These are phyloP conservation scores for Theileria orientalis DNA, from an alignment of 169 alveolate genomes.

Conservation along the genomic window DNA sequence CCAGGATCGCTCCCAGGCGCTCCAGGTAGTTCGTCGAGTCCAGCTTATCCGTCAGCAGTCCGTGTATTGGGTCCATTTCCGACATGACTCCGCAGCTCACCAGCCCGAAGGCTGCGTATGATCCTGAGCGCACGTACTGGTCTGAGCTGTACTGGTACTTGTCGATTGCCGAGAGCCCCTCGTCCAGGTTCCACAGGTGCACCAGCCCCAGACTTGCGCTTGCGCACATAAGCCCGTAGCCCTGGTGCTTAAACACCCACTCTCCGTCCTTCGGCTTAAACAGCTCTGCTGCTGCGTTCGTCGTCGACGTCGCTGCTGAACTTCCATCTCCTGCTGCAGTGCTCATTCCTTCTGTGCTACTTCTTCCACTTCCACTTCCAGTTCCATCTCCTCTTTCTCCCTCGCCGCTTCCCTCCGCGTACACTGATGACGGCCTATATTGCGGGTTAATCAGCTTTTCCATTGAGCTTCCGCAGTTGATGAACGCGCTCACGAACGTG, in stretches of 20 bases:
- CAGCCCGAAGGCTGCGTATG: slow-evolving; percentile 91
- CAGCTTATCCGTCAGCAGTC: slow-evolving; percentile 91
- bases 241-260: slow-evolving; percentile 95
- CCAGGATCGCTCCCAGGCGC: slow-evolving; percentile 92
- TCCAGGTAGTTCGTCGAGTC: slow-evolving; percentile 75
- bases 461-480: slow-evolving; percentile 90
- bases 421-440: too few species aligned
- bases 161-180: slow-evolving; percentile 90
- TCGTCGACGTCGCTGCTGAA: too few species aligned
- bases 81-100: slow-evolving; percentile 89
- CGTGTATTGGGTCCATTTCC: slow-evolving; percentile 94
- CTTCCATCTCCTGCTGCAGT: too few species aligned
- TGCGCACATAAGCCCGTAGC: slow-evolving; percentile 91
- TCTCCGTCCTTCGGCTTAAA: slow-evolving; percentile 82
- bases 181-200: slow-evolving; percentile 97
- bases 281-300: slow-evolving; percentile 89
- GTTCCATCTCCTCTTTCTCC: too few species aligned
- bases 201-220: slow-evolving; percentile 95
- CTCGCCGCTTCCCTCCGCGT: too few species aligned
- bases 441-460: slow-evolving; percentile 3
- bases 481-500: slow-evolving; percentile 97
- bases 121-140: slow-evolving; percentile 94
- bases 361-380: too few species aligned
- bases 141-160: slow-evolving; percentile 93
- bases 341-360: too few species aligned